Percentiles rank a stretch among this genome's conserved stretches.
phyloP scores from a whole-genome alignment of 768 basidiomycete genomes.

The Lentinula raphanica region DNA sequence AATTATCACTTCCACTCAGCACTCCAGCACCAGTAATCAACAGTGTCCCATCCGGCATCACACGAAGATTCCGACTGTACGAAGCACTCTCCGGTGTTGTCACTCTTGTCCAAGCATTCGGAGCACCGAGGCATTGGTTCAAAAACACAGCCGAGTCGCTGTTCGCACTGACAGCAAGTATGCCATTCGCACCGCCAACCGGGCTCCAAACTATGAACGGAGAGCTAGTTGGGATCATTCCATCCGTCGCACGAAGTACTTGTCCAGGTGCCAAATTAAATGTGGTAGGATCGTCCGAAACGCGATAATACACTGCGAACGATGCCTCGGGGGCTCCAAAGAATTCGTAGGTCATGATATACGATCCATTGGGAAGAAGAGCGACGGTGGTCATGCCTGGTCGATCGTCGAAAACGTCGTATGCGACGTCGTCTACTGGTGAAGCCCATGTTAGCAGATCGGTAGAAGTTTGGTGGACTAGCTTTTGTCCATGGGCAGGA shows the following conservation, averaged over 20 bases:
- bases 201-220: conserved; percentile 16
- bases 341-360: conserved; percentile 17
- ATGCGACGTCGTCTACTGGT: conserved; percentile 13
- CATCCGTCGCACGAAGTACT: conserved; percentile 11
- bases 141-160: conserved; percentile 14
- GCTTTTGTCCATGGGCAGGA: conserved; percentile 16
- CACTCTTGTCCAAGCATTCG: conserved; percentile 15
- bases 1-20: conserved; percentile 12
- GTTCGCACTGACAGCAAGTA: conserved; percentile 14
- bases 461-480: conserved; percentile 13
- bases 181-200: conserved; percentile 14
- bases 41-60: conserved; percentile 11
- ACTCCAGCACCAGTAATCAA: conserved; percentile 14
- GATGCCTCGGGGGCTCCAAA: conserved; percentile 9
- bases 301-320: conserved; percentile 12
- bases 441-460: conserved; percentile 14
- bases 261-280: conserved; percentile 10
- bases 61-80: conserved; percentile 13
- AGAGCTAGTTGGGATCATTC: conserved; percentile 12
- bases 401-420: conserved; percentile 12
- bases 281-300: conserved; percentile 13
- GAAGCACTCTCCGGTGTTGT: conserved; percentile 11
- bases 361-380: conserved; percentile 13
- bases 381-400: conserved; percentile 18
- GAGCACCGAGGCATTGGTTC: conserved; percentile 11